Base-by-base conservation (phyloP, 2,329 filamentous ascomycete genomes). In the Penicillium sp. region DNA sequence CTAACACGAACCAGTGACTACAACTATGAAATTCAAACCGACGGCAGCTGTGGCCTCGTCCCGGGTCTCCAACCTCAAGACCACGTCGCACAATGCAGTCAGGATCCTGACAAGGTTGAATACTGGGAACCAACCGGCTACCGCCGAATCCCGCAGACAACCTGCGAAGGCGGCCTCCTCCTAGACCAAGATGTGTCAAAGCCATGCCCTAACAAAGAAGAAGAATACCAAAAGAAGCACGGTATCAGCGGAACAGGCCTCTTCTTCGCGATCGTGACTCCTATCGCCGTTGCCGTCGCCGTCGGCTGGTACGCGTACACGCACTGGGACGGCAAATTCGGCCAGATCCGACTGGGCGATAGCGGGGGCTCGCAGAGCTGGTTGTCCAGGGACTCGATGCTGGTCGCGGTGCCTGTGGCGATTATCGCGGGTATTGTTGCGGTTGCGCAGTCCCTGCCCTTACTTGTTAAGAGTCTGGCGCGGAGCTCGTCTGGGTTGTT, bases 41-140 rank as follows among this genome's bases (percentile, higher is more conserved):
- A 90, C 63, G 85, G 85, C 42, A 81, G 85, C 54, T 98, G 93
- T 71, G 70, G 69, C 5, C 80, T 94, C 12, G 88, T 97, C 1
- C 69, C 78, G 0, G 91, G 91, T 13, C 79, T 89, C 35, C 57
- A 78, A 9, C 83, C 87, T 12, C 73, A 76, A 7, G 77, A 86
- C 58, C 79, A 83, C 44, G 70, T 72, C 49, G 71, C 73, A 33
- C 72, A 79, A 17, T 88, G 84, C 67, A 68, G 67, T 35, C 69
- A 75, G 9, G 73, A 96, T 60, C 81, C 86, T 1, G 80, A 86
- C 26, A 77, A 73, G n/a, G 70, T 81, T 28, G 84, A 93, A 62
- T 98, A 85, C 73, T 93, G 82, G 72, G 82, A 89, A 55, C 83
- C 87, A 6, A 93, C 88, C 0, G 89, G 89, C 41, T 97, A 94